phyloP scores from a whole-genome alignment of 2,329 filamentous ascomycete genomes.

The Colletotrichum sp. region DNA sequence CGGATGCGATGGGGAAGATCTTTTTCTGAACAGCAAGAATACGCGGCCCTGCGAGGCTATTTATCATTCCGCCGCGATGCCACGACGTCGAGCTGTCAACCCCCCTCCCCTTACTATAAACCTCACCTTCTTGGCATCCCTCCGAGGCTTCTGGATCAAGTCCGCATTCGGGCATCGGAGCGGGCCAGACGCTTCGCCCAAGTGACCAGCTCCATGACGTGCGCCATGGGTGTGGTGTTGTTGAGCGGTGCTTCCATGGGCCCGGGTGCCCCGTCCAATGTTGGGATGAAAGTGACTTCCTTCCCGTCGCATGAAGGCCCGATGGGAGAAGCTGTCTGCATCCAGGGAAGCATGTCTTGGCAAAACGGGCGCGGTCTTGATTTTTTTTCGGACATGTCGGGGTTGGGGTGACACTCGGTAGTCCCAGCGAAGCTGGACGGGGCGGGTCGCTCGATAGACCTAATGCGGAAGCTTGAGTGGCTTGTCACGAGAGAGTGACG shows the following conservation, averaged over 20 bases:
- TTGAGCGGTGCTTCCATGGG: neutral
- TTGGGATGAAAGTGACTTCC: neutral
- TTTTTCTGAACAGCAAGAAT: neutral
- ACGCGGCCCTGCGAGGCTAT: conserved; percentile 6
- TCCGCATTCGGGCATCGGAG: neutral
- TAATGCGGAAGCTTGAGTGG: neutral
- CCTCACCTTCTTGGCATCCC: neutral
- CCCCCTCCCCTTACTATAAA: neutral
- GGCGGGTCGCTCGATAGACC: neutral
- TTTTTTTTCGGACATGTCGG: neutral
- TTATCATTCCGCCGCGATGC: neutral
- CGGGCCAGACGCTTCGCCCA: neutral
- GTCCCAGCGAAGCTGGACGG: neutral
- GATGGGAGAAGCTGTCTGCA: neutral
- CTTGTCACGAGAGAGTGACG: neutral
- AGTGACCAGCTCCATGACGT: conserved; percentile 8
- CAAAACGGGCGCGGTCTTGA: neutral
- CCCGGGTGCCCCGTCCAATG: neutral
- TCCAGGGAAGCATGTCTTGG: conserved; percentile 6
- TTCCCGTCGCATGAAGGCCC: neutral
- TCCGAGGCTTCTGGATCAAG: neutral
- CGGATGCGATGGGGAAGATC: neutral
- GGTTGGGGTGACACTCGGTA: neutral
- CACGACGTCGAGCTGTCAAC: neutral
- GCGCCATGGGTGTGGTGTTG: conserved; percentile 8